phyloP scores from a whole-genome alignment of 768 basidiomycete species.

The Russula vinacea region DNA sequence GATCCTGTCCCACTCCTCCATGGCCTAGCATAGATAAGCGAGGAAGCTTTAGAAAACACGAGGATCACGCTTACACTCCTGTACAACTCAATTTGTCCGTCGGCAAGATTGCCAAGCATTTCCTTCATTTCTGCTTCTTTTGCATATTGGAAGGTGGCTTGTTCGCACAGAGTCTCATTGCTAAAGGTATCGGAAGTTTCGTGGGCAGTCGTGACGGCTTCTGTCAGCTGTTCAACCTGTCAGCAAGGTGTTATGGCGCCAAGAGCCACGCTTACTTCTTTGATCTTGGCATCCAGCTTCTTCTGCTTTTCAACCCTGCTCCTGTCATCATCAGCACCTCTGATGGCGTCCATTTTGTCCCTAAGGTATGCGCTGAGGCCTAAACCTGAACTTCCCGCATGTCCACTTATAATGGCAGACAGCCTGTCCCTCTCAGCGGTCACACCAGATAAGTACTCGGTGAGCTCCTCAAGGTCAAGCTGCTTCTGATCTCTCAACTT shows the following conservation, averaged over 20 bases:
- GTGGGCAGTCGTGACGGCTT: constrained; percentile 91
- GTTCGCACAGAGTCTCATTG: constrained; percentile 90
- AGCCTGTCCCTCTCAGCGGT: constrained; percentile 90
- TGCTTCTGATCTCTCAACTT: constrained; percentile 98
- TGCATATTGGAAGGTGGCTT: constrained; percentile 81
- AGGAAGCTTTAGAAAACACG: constrained; percentile 9
- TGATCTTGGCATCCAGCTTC: constrained; percentile 90
- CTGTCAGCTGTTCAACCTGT: constrained; percentile 70
- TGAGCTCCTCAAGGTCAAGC: constrained; percentile 95
- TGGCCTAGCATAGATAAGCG: constrained; percentile 50
- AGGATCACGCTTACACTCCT: constrained; percentile 56
- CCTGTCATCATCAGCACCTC: constrained; percentile 91
- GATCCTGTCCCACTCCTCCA: constrained; percentile 97
- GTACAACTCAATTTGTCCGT: constrained; percentile 95
- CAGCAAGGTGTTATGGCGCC: not conserved
- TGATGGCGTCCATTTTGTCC: constrained; percentile 86
- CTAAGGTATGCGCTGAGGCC: constrained; percentile 87
- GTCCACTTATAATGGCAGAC: constrained; percentile 85
- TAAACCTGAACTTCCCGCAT: constrained; percentile 77
- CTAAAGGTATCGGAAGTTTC: constrained; percentile 97
- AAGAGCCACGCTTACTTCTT: constrained; percentile 60
- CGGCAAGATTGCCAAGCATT: constrained; percentile 81
- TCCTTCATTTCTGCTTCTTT: constrained; percentile 98
- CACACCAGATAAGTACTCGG: constrained; percentile 90
- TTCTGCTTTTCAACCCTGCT: constrained; percentile 91